Evolutionary conservation across 2,329 filamentous ascomycete species (phyloP).

Genomic region (Penicillium sp.): DNA sequence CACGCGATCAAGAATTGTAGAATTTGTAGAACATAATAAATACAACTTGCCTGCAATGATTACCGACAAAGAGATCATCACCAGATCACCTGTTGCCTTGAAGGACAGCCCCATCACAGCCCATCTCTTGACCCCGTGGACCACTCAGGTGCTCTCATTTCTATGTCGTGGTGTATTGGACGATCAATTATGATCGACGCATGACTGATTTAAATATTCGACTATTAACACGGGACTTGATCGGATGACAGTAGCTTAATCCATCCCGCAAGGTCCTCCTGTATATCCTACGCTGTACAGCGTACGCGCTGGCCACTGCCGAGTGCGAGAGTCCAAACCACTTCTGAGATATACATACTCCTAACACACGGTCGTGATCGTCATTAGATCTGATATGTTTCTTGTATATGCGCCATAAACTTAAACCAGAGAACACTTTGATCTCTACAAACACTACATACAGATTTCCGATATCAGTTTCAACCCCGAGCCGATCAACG

Average conservation of each 20-base stretch:
- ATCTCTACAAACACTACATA: neutral
- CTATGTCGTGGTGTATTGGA: neutral
- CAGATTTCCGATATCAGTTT: neutral
- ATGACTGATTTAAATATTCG: neutral
- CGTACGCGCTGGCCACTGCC: neutral
- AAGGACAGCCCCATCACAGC: neutral
- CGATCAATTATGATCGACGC: neutral
- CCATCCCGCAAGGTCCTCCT: neutral
- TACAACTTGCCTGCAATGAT: neutral
- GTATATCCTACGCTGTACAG: neutral
- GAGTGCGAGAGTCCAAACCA: neutral
- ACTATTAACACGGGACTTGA: neutral
- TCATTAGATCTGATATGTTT: neutral
- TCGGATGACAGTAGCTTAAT: neutral
- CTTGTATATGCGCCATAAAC: neutral
- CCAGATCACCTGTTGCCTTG: neutral
- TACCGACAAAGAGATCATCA: neutral
- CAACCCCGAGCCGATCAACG: conserved; percentile 6
- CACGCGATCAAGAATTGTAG: neutral
- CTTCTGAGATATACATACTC: neutral
- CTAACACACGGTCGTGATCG: neutral
- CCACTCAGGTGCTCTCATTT: neutral
- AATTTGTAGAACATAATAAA: neutral
- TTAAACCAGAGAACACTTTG: neutral
- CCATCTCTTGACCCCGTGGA: neutral